A percentile compares a stretch with the other conserved stretches of the same genome.
phyloP scores from a whole-genome alignment of 2,329 filamentous ascomycete genomes.

The Fusarium mexicanum region DNA sequence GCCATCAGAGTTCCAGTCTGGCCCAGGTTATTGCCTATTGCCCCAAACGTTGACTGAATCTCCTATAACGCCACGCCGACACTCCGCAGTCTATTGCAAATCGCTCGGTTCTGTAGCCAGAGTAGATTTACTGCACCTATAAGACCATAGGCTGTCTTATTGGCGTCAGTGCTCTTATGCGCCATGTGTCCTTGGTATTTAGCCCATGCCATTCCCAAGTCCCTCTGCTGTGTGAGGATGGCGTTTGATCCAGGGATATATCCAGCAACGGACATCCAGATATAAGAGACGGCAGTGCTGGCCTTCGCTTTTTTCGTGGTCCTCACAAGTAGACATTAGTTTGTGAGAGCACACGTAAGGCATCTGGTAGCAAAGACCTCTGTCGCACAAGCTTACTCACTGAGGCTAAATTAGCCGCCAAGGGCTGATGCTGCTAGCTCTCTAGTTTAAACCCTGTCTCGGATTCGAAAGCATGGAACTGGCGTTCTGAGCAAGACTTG shows the following conservation, averaged over 20 bases:
- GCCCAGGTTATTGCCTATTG: fast-evolving
- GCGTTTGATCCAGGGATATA: neutral
- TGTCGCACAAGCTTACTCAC: fast-evolving
- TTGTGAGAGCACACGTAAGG: too few species aligned
- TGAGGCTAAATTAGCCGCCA: fast-evolving
- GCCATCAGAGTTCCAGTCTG: fast-evolving
- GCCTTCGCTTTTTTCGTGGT: fast-evolving
- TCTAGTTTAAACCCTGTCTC: neutral
- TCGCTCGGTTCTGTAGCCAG: fast-evolving
- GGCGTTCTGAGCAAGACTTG: neutral
- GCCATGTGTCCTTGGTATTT: neutral
- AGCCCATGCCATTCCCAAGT: fast-evolving
- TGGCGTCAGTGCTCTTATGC: fast-evolving
- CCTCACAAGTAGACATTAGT: neutral
- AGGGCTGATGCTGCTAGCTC: neutral
- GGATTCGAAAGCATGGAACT: neutral
- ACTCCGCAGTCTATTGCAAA: fast-evolving
- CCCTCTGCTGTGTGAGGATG: fast-evolving
- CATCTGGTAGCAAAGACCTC: fast-evolving
- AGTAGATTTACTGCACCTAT: fast-evolving
- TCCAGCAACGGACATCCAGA: fast-evolving
- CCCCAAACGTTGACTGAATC: neutral
- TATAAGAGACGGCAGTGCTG: fast-evolving
- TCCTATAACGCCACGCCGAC: fast-evolving
- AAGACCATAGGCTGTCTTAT: neutral